Evolutionary conservation across 192 early-diverging fungal species (phyloP), one percentile per base, ranked within the genome.

Genomic region (Funneliformis geosporum): DNA sequence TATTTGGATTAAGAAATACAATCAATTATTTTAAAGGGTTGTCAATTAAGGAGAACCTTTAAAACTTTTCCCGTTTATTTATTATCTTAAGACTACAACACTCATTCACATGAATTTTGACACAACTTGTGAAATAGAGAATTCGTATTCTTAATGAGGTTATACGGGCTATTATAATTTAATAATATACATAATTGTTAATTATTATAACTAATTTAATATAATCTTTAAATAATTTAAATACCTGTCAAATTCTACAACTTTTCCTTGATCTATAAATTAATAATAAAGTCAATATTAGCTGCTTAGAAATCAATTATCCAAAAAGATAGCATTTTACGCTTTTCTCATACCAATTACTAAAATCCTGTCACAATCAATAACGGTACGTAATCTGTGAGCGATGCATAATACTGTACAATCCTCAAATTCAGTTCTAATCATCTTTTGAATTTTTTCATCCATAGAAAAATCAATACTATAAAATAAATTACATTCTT

Each of bases 401-500:
- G 97, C 97, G 83, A 99, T 95, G 79, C 92, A 93, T 64, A 99
- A 82, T 66, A 98, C 79, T 0, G 98, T 98, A 42, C 89, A 89
- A 59, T 92, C 85, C 21, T 85, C 88, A 83, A 96, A 95, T 75
- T 91, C 87, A 33, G 90, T 87, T 38, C 92, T 89, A 73, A 99
- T 96, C 0, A 96, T 94, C 8, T 86, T 84, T 87, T 99, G 97
- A 83, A 99, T 98, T 18, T 87, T 85, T n/a, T 87, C 88, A 80
- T 99, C 97, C 0, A 95, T 97, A 71, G 90, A 87, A 79, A 92
- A 92, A 79, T 99, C 97, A 0, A 98, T 93, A 0, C 87, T 88
- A n/a, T 90, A 94, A 8, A 94, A 94, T 16, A 81, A 79, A 79
- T 4, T 44, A 71, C 1, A 47, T 25, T n/a, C n/a, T n/a, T n/a